Conservation (phyloP, 176 grass and related monocot genomes). For the Musa itinerans region DNA sequence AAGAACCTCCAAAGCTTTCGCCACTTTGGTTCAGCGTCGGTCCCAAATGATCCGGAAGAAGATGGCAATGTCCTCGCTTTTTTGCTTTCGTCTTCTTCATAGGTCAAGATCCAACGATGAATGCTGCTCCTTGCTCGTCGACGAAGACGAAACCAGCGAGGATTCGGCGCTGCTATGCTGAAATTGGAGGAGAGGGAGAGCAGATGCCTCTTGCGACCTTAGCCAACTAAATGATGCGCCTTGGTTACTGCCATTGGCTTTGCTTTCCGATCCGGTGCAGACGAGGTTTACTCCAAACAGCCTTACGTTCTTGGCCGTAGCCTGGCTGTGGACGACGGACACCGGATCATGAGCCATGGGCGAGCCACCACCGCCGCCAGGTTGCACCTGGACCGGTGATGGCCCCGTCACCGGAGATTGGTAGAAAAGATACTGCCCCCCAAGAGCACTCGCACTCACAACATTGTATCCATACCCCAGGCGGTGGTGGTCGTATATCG, state of each 20-base stretch:
- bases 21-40: neutral
- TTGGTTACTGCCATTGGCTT: neutral
- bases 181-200: constrained; percentile 4
- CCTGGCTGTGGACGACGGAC: constrained; percentile 27
- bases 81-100: constrained; percentile 14
- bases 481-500: neutral
- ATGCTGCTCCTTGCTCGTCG: constrained; percentile 45
- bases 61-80: neutral
- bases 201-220: neutral
- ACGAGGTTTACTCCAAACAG: constrained; percentile 90
- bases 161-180: constrained; percentile 16
- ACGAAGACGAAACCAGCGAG: constrained; percentile 27
- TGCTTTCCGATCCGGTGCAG: constrained; percentile 16
- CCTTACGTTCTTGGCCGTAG: constrained; percentile 38
- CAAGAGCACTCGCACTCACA: neutral
- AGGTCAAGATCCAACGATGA: constrained; percentile 75
- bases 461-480: constrained; percentile 22
- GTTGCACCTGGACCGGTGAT: constrained; percentile 33
- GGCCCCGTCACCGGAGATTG: neutral
- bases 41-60: neutral
- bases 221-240: neutral
- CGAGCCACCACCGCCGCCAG: neutral
- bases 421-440: constrained; percentile 2
- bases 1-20: neutral
- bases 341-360: constrained; percentile 49